Evolutionary conservation across 331 rosid species (phyloP), one percentile per base, ranked within the genome.

Genomic region (Rosa hybrid): DNA sequence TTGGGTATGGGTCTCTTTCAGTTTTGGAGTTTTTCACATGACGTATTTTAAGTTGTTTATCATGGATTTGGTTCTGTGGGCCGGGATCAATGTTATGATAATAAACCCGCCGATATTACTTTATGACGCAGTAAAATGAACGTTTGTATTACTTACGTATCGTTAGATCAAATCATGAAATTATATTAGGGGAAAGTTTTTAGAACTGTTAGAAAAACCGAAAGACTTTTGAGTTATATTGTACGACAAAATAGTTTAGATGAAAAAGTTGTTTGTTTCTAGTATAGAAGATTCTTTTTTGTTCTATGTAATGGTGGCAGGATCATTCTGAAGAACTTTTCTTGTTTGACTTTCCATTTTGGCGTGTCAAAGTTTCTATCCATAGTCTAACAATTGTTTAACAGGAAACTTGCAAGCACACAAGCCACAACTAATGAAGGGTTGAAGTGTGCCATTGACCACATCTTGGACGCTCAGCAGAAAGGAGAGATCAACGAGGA

Each of bases 401-500:
- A 80, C 85, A 94, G 98, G 91, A 94, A 94, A 39, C 77, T 94
- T 48, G 80, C 75, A 60, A 90, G 90, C 82, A 87, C 91, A 0
- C 86, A 85, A 81, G 73, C 83, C 2, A 81, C 83, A 1, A 69
- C 51, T 21, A 87, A 87, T 20, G 93, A 86, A 9, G 92, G 92
- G 9, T 83, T 92, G 38, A 94, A 90, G 65, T 92, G 98, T 63
- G 98, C 97, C 6, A 88, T 94, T 3, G 98, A 94, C 63, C 98
- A 94, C 71, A 94, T 94, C 20, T 57, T 90, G 84, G 98, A 92
- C 49, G 98, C 98, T 5, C 91, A 94, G 83, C 82, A 85, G 54
- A 94, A 94, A 68, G 98, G 98, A 0, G 98, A 94, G 82, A 94
- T 94, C 82, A 94, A 87, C 83, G 97, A 94, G 79, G 98, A 94